Evolutionary conservation across 257 asterid genomes (phyloP).

Genomic region (Osmanthus fragrans): DNA sequence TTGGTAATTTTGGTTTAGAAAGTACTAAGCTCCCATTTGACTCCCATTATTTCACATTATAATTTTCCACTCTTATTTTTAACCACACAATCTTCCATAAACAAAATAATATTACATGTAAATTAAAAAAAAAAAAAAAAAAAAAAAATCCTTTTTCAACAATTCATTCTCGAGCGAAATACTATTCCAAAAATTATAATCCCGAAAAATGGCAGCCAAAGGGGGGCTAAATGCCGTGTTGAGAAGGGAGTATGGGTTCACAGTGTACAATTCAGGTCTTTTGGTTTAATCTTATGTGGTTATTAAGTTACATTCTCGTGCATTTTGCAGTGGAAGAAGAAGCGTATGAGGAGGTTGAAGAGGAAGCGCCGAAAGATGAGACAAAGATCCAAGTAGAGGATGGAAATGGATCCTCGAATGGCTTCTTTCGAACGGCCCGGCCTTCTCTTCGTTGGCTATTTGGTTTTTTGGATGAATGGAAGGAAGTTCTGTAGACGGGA

Average conservation of each 20-base stretch:
- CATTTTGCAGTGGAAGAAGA: slow-evolving; percentile 55
- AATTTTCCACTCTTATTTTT: too few species aligned
- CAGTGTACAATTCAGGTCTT: not conserved
- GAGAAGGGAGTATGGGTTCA: not conserved
- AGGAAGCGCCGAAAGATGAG: slow-evolving; percentile 68
- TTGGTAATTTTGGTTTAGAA: not conserved
- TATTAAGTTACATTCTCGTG: not conserved
- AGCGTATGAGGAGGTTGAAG: slow-evolving; percentile 67
- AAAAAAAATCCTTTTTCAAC: too few species aligned
- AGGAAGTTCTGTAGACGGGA: slow-evolving; percentile 1
- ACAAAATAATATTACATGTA: too few species aligned
- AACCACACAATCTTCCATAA: too few species aligned
- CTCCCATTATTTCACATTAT: too few species aligned
- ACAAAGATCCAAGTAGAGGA: slow-evolving; percentile 49
- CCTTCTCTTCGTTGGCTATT: not conserved
- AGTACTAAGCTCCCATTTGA: too few species aligned
- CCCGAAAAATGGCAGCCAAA: too few species aligned
- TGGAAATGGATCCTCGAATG: not conserved
- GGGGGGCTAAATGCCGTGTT: not conserved
- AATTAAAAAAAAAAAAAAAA: too few species aligned
- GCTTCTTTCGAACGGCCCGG: not conserved
- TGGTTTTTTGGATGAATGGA: not conserved
- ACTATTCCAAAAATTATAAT: too few species aligned
- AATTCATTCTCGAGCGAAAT: too few species aligned
- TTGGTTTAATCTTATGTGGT: not conserved